Evolutionary conservation across 768 basidiomycete genomes (phyloP).

Genomic region (Pisolithus microcarpus): DNA sequence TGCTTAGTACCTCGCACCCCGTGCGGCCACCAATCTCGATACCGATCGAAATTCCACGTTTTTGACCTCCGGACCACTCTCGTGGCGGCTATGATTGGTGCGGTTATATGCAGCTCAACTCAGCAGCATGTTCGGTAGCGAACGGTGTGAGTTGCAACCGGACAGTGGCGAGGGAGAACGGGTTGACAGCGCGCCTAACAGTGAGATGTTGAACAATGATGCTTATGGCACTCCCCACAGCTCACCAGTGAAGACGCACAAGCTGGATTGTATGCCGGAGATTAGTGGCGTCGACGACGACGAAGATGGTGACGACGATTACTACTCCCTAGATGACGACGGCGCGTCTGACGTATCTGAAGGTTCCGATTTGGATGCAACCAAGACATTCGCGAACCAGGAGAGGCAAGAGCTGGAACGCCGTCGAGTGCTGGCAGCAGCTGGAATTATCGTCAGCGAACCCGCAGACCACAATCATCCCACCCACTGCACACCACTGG

Average conservation of each 20-base stretch:
- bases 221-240: constrained; percentile 18
- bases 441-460: constrained; percentile 65
- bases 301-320: constrained; percentile 27
- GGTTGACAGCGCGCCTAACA: background rate
- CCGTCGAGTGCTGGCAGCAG: constrained; percentile 81
- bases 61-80: too few relatives aligned
- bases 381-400: constrained; percentile 44
- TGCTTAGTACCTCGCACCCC: too few relatives aligned
- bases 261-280: constrained; percentile 2
- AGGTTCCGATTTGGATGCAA: constrained; percentile 18
- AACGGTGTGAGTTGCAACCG: background rate
- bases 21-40: too few relatives aligned
- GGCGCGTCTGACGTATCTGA: constrained; percentile 17
- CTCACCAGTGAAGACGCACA: constrained; percentile 12
- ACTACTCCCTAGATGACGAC: constrained; percentile 21
- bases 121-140: constrained; percentile 2
- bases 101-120: background rate
- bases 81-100: too few relatives aligned
- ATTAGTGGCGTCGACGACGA: constrained; percentile 5
- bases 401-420: constrained; percentile 67
- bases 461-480: background rate
- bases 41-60: too few relatives aligned
- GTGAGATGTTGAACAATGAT: constrained; percentile 9
- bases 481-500: too few relatives aligned
- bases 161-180: background rate